Evolutionary conservation across 2,329 filamentous ascomycete species (phyloP).

Genomic region (Talaromyces verruculosus): DNA sequence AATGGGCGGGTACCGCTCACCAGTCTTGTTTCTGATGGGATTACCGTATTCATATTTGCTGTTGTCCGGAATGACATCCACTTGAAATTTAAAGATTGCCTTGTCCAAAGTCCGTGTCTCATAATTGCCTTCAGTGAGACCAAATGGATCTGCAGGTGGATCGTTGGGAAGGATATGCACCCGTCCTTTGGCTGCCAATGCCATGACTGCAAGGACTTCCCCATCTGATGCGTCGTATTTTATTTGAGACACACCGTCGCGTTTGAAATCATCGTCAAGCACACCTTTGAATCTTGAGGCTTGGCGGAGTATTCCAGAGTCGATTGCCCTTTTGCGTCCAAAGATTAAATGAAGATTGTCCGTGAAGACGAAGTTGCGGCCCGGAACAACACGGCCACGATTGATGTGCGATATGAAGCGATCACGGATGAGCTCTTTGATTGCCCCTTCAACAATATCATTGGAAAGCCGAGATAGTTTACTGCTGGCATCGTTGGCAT

Average conservation of each 20-base stretch:
- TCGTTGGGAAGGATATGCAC: constrained; percentile 40
- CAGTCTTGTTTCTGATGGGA: constrained; percentile 30
- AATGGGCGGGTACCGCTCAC: background rate
- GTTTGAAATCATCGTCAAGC: constrained; percentile 42
- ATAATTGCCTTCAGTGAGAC: constrained; percentile 49
- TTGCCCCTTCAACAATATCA: constrained; percentile 38
- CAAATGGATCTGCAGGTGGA: constrained; percentile 46
- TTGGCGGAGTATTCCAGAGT: constrained; percentile 40
- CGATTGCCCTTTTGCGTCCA: constrained; percentile 44
- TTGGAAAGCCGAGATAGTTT: constrained; percentile 36
- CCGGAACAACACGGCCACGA: constrained; percentile 41
- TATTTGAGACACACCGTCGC: constrained; percentile 33
- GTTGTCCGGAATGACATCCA: constrained; percentile 40
- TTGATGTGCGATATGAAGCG: constrained; percentile 42
- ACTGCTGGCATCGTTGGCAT: constrained; percentile 38
- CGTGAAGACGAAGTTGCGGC: constrained; percentile 47
- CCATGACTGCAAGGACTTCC: constrained; percentile 45
- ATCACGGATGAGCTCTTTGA: constrained; percentile 43
- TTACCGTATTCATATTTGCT: constrained; percentile 43
- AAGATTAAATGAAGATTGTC: constrained; percentile 42
- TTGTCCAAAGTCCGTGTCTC: constrained; percentile 50
- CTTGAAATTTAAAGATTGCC: constrained; percentile 41
- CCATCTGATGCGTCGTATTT: constrained; percentile 45
- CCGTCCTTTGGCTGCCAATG: constrained; percentile 40
- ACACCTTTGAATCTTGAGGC: constrained; percentile 46